phyloP scores from a whole-genome alignment of 768 basidiomycete genomes.

The button mushroom (Agaricus bisporus) region DNA sequence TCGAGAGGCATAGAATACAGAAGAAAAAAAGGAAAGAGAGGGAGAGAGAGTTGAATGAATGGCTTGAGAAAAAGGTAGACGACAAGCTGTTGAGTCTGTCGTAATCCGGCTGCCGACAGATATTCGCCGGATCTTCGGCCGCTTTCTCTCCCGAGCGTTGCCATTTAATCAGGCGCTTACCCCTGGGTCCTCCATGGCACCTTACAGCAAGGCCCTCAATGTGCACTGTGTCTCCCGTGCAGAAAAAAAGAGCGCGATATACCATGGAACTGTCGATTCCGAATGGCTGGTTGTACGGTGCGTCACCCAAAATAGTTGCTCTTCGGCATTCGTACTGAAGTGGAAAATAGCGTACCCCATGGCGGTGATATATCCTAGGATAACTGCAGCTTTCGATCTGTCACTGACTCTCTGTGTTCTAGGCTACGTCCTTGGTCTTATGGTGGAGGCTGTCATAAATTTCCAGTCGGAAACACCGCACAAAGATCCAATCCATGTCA shows the following conservation, averaged over 20 bases:
- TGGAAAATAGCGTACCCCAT: conserved; percentile 38
- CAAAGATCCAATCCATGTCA: conserved; percentile 53
- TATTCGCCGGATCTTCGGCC: too few relatives aligned
- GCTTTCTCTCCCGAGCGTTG: too few relatives aligned
- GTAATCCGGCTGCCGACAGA: not conserved
- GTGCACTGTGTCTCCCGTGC: conserved; percentile 13
- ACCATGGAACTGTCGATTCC: conserved; percentile 35
- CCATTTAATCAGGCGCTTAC: not conserved
- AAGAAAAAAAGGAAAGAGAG: not conserved
- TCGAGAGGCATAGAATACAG: conserved; percentile 11
- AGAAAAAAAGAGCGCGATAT: conserved; percentile 18
- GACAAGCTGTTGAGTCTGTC: not conserved
- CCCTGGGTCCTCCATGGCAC: conserved; percentile 26
- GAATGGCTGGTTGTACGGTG: conserved; percentile 42
- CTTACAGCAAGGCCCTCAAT: conserved; percentile 29
- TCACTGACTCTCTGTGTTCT: conserved; percentile 2
- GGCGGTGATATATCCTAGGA: conserved; percentile 33
- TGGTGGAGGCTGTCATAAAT: conserved; percentile 48
- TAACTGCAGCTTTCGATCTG: not conserved
- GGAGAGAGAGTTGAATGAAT: not conserved
- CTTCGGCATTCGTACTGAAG: conserved; percentile 4
- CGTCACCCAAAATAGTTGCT: conserved; percentile 15
- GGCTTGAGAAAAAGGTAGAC: not conserved
- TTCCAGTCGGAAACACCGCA: conserved; percentile 43
- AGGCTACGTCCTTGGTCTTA: conserved; percentile 57